Percentiles rank a stretch among this genome's conserved stretches.
Conservation (phyloP, 2,329 filamentous ascomycete species). For the Botrytis cinerea region DNA sequence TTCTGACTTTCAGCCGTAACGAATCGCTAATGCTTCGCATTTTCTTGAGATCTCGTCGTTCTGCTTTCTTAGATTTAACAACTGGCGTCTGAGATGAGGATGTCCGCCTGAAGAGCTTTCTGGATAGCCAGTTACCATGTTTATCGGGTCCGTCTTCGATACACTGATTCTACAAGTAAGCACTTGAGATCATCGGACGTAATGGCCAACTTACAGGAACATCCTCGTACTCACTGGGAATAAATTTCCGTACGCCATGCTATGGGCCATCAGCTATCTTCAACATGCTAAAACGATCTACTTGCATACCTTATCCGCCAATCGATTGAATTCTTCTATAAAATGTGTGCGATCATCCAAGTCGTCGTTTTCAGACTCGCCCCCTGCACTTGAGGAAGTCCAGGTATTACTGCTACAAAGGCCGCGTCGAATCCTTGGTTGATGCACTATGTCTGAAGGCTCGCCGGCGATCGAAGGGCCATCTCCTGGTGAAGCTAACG, state of each 20-base stretch:
- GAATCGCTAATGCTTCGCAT: conserved; percentile 60
- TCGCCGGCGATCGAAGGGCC: not conserved
- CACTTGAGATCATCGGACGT: not conserved
- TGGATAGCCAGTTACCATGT: conserved; percentile 44
- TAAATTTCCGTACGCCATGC: conserved; percentile 51
- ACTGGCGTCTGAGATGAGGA: conserved; percentile 42
- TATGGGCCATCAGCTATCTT: conserved; percentile 37
- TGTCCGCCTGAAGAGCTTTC: conserved; percentile 44
- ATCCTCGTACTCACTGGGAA: conserved; percentile 33
- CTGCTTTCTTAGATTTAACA: conserved; percentile 33
- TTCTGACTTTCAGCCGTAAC: conserved; percentile 48
- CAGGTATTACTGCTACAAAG: conserved; percentile 53
- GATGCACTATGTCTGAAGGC: not conserved
- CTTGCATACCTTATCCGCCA: conserved; percentile 56
- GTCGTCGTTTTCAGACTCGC: conserved; percentile 52
- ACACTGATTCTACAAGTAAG: conserved; percentile 13
- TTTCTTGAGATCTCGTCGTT: conserved; percentile 43
- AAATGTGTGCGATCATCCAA: conserved; percentile 52
- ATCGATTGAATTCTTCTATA: conserved; percentile 59
- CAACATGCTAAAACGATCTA: not conserved
- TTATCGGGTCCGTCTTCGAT: conserved; percentile 33
- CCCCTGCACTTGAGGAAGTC: conserved; percentile 56
- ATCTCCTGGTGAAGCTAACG: not conserved
- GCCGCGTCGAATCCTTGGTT: conserved; percentile 23
- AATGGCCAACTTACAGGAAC: conserved; percentile 29